Evolutionary conservation across 169 alveolate genomes (phyloP).

Genomic region (Amoebophrya sp.): DNA sequence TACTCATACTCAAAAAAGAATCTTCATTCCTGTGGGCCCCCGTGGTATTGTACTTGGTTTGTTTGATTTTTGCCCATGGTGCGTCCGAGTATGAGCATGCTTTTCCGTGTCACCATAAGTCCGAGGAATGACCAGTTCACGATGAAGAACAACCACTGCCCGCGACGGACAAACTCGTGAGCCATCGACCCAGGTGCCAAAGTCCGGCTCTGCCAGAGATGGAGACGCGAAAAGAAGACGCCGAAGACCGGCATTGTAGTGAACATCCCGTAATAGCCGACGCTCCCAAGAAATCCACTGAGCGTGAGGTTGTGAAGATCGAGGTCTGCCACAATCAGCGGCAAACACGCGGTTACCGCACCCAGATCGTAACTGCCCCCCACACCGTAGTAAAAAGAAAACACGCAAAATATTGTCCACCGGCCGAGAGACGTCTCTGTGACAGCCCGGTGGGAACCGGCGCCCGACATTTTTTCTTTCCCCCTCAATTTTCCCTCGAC

Average conservation of each 20-base stretch:
- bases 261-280: conserved; percentile 21
- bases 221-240: not conserved
- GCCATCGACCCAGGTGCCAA: not conserved
- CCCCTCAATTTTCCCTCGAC: too few relatives aligned
- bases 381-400: not conserved
- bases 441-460: too few relatives aligned
- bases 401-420: not conserved
- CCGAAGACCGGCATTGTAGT: not conserved
- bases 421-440: too few relatives aligned
- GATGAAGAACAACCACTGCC: not conserved
- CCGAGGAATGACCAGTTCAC: not conserved
- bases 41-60: too few relatives aligned
- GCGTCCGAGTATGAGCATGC: too few relatives aligned
- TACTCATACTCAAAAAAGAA: too few relatives aligned
- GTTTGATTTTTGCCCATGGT: too few relatives aligned
- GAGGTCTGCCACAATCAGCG: not conserved
- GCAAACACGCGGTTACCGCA: not conserved
- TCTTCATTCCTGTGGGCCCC: too few relatives aligned
- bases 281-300: not conserved
- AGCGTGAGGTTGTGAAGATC: not conserved
- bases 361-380: conserved; percentile 16
- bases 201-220: not conserved
- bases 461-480: too few relatives aligned
- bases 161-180: not conserved
- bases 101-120: too few relatives aligned